phyloP scores from a whole-genome alignment of 2,329 filamentous ascomycete species.

The Catunica adiposa region DNA sequence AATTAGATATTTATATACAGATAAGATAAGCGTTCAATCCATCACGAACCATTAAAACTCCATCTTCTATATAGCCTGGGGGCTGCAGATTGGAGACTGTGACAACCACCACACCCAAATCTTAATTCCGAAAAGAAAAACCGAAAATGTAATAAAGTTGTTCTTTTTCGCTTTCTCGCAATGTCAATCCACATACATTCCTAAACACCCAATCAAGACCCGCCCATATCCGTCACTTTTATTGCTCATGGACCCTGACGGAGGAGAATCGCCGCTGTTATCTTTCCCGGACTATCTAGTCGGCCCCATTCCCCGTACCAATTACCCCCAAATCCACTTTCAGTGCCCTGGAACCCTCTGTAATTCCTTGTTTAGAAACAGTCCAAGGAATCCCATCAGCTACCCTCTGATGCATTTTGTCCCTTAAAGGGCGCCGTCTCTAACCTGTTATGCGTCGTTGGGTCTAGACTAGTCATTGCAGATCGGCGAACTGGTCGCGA shows the following conservation, averaged over 20 bases:
- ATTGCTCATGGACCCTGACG: neutral
- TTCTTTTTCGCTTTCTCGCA: neutral
- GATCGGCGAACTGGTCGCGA: too few relatives aligned
- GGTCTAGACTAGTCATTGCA: too few relatives aligned
- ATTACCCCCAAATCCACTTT: neutral
- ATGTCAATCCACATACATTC: neutral
- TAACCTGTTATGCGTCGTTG: too few relatives aligned
- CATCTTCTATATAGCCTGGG: too few relatives aligned
- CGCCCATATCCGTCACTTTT: neutral
- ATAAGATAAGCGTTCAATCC: too few relatives aligned
- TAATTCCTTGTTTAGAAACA: neutral
- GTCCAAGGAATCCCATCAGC: neutral
- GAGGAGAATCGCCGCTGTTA: slow-evolving; percentile 11
- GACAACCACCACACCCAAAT: too few relatives aligned
- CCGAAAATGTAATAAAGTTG: too few relatives aligned
- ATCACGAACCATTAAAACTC: too few relatives aligned
- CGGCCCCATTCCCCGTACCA: neutral
- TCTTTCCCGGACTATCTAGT: neutral
- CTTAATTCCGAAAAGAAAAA: neutral
- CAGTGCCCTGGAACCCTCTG: neutral
- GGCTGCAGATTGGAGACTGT: too few relatives aligned
- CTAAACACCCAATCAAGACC: neutral
- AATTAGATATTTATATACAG: too few relatives aligned
- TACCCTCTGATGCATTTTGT: too few relatives aligned
- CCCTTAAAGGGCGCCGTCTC: too few relatives aligned